Evolutionary conservation across 2,329 filamentous ascomycete genomes (phyloP).

Genomic region (Scorias spongiosa): DNA sequence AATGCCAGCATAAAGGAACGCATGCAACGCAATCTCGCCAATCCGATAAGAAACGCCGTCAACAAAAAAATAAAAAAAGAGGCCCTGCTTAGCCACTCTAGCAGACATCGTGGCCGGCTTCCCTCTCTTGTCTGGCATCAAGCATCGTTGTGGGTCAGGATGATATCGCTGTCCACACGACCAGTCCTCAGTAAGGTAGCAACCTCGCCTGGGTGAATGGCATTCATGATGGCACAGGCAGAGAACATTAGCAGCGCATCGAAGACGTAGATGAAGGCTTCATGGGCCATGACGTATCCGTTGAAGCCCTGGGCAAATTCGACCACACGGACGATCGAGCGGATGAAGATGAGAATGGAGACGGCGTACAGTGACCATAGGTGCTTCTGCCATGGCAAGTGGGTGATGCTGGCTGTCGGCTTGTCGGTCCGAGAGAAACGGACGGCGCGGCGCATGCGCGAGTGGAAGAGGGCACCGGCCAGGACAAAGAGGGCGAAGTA

Average conservation of each 20-base stretch:
- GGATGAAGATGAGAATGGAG: conserved; percentile 32
- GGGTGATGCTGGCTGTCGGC: conserved; percentile 7
- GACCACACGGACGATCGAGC: conserved; percentile 33
- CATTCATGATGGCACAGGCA: conserved; percentile 10
- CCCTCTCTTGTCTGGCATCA: too few species aligned
- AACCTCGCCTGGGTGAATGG: conserved; percentile 11
- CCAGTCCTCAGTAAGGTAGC: neutral
- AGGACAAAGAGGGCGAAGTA: conserved; percentile 37
- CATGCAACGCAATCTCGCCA: too few species aligned
- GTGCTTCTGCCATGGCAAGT: conserved; percentile 23
- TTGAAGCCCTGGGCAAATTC: conserved; percentile 33
- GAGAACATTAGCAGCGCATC: conserved; percentile 12
- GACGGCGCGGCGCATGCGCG: conserved; percentile 6
- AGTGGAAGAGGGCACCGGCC: conserved; percentile 15
- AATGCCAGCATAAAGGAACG: too few species aligned
- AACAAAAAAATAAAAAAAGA: too few species aligned
- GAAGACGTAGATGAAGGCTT: conserved; percentile 25
- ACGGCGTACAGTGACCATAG: conserved; percentile 29
- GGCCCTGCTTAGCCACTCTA: too few species aligned
- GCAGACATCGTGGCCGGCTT: too few species aligned
- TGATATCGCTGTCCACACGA: too few species aligned
- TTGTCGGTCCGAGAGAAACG: neutral
- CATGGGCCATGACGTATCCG: conserved; percentile 29
- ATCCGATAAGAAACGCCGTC: too few species aligned
- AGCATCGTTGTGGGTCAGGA: too few species aligned